Conservation (phyloP, 2,329 filamentous ascomycete genomes). For the Daldinia eschscholtzii region DNA sequence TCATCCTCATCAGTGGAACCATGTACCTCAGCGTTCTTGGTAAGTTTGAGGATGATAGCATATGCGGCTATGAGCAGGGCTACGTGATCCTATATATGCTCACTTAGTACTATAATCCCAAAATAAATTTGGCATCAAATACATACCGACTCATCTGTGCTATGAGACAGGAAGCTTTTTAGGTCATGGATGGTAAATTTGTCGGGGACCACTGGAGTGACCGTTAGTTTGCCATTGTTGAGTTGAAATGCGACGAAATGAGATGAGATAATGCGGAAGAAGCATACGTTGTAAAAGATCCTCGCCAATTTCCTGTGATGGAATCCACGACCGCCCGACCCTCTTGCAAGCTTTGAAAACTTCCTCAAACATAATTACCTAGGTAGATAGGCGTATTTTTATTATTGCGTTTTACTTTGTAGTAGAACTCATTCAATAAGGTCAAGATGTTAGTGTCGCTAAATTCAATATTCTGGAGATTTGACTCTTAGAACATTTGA, state of each 20-base stretch:
- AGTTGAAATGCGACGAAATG: not conserved
- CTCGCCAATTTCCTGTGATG: slow-evolving; percentile 20
- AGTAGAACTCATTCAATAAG: not conserved
- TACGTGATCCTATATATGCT: slow-evolving; percentile 21
- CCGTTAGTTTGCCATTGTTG: not conserved
- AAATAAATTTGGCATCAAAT: not conserved
- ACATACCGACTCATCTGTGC: slow-evolving; percentile 20
- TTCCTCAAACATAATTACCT: slow-evolving; percentile 24
- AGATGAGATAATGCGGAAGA: not conserved
- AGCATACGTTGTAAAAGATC: slow-evolving; percentile 25
- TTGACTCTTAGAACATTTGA: not conserved
- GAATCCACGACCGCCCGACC: not conserved
- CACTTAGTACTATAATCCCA: slow-evolving; percentile 10
- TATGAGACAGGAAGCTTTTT: slow-evolving; percentile 8
- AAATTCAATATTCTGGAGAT: slow-evolving; percentile 1
- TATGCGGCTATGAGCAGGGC: slow-evolving; percentile 25
- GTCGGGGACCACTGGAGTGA: slow-evolving; percentile 28
- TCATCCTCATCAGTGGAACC: not conserved
- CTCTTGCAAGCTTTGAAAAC: slow-evolving; percentile 26
- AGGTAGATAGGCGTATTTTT: not conserved
- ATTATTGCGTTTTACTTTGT: not conserved
- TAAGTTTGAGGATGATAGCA: slow-evolving; percentile 25
- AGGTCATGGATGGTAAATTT: slow-evolving; percentile 21
- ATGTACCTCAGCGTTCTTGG: not conserved
- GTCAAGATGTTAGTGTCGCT: not conserved